phyloP scores from a whole-genome alignment of 176 grass and related monocot species.

The Avena eriantha region DNA sequence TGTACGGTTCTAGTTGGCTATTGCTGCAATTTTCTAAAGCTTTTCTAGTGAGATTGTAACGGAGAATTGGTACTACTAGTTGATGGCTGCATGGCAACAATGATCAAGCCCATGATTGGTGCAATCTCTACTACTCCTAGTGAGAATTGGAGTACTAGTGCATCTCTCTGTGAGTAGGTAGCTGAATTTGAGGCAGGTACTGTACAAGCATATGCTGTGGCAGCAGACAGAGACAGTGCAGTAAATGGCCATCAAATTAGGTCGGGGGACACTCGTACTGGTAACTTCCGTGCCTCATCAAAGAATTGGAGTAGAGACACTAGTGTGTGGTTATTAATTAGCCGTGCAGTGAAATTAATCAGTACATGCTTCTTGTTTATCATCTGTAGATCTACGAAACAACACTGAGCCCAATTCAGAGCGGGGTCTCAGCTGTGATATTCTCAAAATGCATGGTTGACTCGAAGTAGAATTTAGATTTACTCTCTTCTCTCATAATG shows the following conservation, averaged over 20 bases:
- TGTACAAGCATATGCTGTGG: neutral
- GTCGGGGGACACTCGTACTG: neutral
- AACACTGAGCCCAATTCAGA: neutral
- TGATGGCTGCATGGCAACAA: neutral
- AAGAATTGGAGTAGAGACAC: neutral
- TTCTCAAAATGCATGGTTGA: too few relatives aligned
- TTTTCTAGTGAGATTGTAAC: neutral
- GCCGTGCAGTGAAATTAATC: too few relatives aligned
- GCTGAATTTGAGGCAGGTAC: neutral
- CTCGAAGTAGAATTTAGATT: too few relatives aligned
- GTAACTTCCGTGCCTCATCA: conserved; percentile 19
- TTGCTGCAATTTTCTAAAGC: too few relatives aligned
- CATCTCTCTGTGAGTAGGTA: neutral
- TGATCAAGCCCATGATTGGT: neutral
- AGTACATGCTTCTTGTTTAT: neutral
- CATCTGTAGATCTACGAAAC: neutral
- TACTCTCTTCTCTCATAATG: neutral
- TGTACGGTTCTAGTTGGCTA: neutral
- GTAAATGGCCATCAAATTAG: conserved; percentile 37
- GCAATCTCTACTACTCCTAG: neutral
- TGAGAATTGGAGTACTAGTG: too few relatives aligned
- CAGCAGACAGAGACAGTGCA: neutral
- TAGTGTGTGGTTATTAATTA: too few relatives aligned
- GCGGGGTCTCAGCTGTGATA: too few relatives aligned
- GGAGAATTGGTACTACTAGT: neutral